Evolutionary conservation across 345 rosid species (phyloP), one percentile per base, ranked within the genome.

Genomic region (Odontarrhena argentea): DNA sequence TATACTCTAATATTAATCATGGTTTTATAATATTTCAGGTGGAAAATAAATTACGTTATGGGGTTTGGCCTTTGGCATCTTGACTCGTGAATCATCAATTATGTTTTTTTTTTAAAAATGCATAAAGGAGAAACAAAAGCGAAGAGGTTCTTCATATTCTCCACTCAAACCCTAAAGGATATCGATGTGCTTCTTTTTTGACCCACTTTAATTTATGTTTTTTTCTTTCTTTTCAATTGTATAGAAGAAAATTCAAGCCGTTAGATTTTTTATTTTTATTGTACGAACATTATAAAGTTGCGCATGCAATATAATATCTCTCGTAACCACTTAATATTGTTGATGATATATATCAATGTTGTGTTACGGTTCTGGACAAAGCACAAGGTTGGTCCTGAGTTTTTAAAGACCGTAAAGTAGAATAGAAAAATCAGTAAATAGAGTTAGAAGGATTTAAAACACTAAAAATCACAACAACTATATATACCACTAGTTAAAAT

Each of bases 121-220:
- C 12, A 37, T 9, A 38, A 71, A 63, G 38, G 59, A 64, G 69
- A 71, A 63, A 70, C 62, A 42, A 62, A 70, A 62, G 69, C 25
- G 26, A 62, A 71, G 64, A 63, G 35, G 55, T 63, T 53, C 64
- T 55, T 71, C 49, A 48, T 53, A 70, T 72, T 65, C 70, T 65
- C 76, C 76, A 72, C 71, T 57, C 45, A 48, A 64, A 25, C 24
- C 48, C 55, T 45, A 44, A 52, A 70, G n/a, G 30, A 56, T 63
- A 51, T 32, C 22, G 22, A 18, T 18, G 1, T 5, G 6, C 48
- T 63, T 62, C 37, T 22, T 62, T 54, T 71, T 63, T 63, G 70
- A 72, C 65, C 54, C 28, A 56, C 70, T 56, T 64, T 71, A 14
- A 46, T 63, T 70, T 10, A 40, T 14, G 41, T 43, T 12, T 41